These are phyloP conservation scores for Limnanthes douglasii DNA, from an alignment of 345 rosid genomes.

Conservation along the genomic window DNA sequence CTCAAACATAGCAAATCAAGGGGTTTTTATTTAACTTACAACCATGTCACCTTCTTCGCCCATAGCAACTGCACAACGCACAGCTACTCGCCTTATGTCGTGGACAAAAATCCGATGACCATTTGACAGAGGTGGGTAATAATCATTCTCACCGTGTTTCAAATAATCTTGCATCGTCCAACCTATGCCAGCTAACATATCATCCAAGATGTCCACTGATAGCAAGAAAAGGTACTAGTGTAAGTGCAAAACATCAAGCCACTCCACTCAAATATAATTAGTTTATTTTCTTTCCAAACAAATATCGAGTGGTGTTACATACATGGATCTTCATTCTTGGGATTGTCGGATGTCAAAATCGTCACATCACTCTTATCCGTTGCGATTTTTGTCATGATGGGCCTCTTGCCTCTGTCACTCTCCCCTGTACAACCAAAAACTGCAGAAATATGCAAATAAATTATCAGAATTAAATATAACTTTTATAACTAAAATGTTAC, in stretches of 20 bases:
- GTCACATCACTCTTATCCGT: slow-evolving; percentile 92
- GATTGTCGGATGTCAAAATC: slow-evolving; percentile 83
- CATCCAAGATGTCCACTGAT: slow-evolving; percentile 91
- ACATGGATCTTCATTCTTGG: slow-evolving; percentile 83
- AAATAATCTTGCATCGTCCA: slow-evolving; percentile 91
- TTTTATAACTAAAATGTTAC: too few relatives aligned
- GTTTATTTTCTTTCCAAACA: not conserved
- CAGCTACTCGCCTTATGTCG: slow-evolving; percentile 84
- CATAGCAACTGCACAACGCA: slow-evolving; percentile 92
- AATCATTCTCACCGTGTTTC: slow-evolving; percentile 78
- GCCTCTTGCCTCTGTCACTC: slow-evolving; percentile 74
- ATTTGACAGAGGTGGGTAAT: slow-evolving; percentile 80
- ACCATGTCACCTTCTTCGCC: slow-evolving; percentile 98
- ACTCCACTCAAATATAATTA: slow-evolving; percentile 2
- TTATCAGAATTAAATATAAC: not conserved
- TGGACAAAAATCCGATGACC: slow-evolving; percentile 87
- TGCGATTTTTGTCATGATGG: slow-evolving; percentile 73
- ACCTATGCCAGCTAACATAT: slow-evolving; percentile 87
- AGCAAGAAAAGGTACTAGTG: slow-evolving; percentile 9
- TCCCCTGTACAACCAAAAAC: slow-evolving; percentile 82
- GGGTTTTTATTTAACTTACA: slow-evolving; percentile 40
- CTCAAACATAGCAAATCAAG: slow-evolving; percentile 1
- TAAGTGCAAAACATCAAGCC: slow-evolving; percentile 2
- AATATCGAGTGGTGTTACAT: slow-evolving; percentile 18
- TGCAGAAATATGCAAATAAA: slow-evolving; percentile 11